phyloP scores from a whole-genome alignment of 1,139 yeast species.

The Kodamaea sp. region DNA sequence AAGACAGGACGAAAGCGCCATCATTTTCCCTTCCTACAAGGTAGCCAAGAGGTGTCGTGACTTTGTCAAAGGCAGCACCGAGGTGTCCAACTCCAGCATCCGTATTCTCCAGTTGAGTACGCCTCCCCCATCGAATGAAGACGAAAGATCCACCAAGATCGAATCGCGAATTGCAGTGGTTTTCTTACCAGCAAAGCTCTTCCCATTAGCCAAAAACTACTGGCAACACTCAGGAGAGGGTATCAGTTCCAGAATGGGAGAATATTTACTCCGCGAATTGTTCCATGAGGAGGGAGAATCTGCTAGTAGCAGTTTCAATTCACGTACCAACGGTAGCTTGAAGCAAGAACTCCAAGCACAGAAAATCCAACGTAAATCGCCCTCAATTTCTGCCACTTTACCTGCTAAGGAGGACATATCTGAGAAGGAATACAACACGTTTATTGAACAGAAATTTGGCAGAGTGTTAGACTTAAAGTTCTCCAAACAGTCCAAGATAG shows the following conservation, averaged over 20 bases:
- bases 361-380: conserved; percentile 33
- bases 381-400: conserved; percentile 26
- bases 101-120: conserved; percentile 82
- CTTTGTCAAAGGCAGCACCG: conserved; percentile 52
- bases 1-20: conserved; percentile 67
- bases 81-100: conserved; percentile 31
- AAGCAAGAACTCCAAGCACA: conserved; percentile 44
- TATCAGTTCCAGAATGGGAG: conserved; percentile 84
- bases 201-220: conserved; percentile 71
- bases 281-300: conserved; percentile 29
- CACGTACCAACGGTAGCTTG: conserved; percentile 8
- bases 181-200: conserved; percentile 63
- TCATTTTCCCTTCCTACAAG: conserved; percentile 75
- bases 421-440: conserved; percentile 61
- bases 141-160: conserved; percentile 57
- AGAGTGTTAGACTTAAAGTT: conserved; percentile 79
- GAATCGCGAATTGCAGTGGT: conserved; percentile 76
- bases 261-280: conserved; percentile 70
- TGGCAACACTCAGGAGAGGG: conserved; percentile 99
- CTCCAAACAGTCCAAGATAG: conserved; percentile 71
- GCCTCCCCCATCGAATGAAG: conserved; percentile 61
- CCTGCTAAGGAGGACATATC: conserved; percentile 30
- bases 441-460: conserved; percentile 87
- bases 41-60: conserved; percentile 86
- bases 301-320: not conserved